Conservation (phyloP, 345 rosid genomes). For the Salix koriyanagi region DNA sequence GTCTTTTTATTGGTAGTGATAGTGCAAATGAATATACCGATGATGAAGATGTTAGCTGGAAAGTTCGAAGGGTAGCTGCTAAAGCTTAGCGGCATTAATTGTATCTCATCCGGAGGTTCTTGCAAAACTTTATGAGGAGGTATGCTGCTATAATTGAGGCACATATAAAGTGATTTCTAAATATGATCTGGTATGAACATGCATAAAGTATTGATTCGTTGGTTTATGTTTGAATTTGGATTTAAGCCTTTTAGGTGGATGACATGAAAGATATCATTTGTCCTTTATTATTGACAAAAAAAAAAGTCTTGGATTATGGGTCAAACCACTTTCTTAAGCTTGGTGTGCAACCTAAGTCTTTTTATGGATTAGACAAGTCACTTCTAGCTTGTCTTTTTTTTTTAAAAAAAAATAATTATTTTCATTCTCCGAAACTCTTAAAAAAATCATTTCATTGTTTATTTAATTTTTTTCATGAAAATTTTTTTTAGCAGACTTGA, state of each 20-base stretch:
- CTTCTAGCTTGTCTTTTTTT: too few species aligned
- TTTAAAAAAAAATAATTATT: too few species aligned
- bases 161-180: neutral
- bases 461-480: too few species aligned
- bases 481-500: too few species aligned
- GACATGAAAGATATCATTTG: neutral
- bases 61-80: conserved; percentile 97
- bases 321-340: too few species aligned
- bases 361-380: too few species aligned
- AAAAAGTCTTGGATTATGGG: too few species aligned
- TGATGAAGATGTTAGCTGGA: conserved; percentile 99
- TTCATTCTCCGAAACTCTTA: too few species aligned
- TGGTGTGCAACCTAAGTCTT: too few species aligned
- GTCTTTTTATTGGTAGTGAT: conserved; percentile 40
- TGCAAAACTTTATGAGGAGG: conserved; percentile 80
- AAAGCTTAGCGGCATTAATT: conserved; percentile 88
- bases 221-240: conserved; percentile 4
- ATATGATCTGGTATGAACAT: neutral
- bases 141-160: conserved; percentile 18
- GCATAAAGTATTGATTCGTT: conserved; percentile 1
- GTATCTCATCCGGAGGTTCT: conserved; percentile 94
- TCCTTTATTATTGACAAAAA: too few species aligned
- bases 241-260: neutral
- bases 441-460: too few species aligned
- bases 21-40: conserved; percentile 99